Conservation (phyloP, 2,329 filamentous ascomycete species). For the Trichophyton equinum region DNA sequence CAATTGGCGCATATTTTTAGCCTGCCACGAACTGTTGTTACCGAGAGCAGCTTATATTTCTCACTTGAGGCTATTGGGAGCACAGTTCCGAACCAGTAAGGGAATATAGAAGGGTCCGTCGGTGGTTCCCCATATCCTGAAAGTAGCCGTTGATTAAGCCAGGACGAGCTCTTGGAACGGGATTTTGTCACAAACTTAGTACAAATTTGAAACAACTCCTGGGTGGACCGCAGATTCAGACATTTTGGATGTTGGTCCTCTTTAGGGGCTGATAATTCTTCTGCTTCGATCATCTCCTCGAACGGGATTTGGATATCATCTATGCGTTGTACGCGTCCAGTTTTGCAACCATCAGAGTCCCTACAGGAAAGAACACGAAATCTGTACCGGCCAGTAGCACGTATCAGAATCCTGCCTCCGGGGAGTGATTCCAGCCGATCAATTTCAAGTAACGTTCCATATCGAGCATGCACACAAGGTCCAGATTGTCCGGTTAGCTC, state of each 20-base stretch:
- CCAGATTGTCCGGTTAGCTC: background rate
- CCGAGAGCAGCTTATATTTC: conserved; percentile 63
- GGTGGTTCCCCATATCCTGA: conserved; percentile 67
- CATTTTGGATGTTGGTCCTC: conserved; percentile 8
- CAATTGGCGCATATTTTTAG: conserved; percentile 72
- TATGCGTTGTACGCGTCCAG: conserved; percentile 63
- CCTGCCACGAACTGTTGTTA: conserved; percentile 63
- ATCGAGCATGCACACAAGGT: conserved; percentile 52
- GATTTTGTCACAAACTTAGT: conserved; percentile 57
- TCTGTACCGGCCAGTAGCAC: conserved; percentile 62
- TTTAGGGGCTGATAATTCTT: conserved; percentile 41
- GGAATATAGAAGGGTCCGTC: conserved; percentile 61
- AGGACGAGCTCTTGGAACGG: conserved; percentile 55
- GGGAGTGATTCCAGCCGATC: conserved; percentile 59
- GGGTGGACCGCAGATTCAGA: conserved; percentile 12
- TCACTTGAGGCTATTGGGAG: conserved; percentile 64
- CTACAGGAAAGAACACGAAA: conserved; percentile 56
- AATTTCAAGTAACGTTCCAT: conserved; percentile 69
- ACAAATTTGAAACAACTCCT: conserved; percentile 51
- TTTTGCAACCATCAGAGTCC: conserved; percentile 61
- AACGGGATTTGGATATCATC: conserved; percentile 72
- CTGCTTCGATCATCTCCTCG: conserved; percentile 63
- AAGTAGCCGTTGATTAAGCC: conserved; percentile 61
- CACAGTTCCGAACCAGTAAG: conserved; percentile 83
- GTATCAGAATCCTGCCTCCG: conserved; percentile 70